Evolutionary conservation across 495 filamentous ascomycete genomes (phyloP).

Genomic region (Trichoderma erinaceum): DNA sequence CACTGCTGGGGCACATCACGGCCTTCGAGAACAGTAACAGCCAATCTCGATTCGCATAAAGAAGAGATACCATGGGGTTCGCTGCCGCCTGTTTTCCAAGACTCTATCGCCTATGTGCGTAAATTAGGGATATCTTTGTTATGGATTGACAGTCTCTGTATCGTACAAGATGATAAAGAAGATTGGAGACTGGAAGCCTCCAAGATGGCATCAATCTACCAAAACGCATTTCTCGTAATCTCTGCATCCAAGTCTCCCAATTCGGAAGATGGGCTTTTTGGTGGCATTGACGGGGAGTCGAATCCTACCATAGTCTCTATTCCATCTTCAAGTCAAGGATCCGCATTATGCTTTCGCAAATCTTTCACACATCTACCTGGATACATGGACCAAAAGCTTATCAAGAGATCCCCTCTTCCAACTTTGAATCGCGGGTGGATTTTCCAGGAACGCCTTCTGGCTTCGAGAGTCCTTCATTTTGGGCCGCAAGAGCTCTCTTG

Average conservation of each 20-base stretch:
- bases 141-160: conserved; percentile 35
- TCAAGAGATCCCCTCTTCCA: conserved; percentile 12
- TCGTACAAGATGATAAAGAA: conserved; percentile 27
- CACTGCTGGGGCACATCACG: conserved; percentile 16
- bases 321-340: conserved; percentile 14
- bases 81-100: conserved; percentile 18
- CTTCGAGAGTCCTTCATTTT: conserved; percentile 22
- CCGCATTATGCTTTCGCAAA: conserved; percentile 10
- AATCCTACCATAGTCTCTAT: conserved; percentile 15
- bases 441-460: conserved; percentile 22
- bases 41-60: background rate
- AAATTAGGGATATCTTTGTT: conserved; percentile 25
- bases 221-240: conserved; percentile 18
- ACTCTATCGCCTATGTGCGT: conserved; percentile 24
- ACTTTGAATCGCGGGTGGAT: conserved; percentile 22
- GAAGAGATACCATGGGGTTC: background rate
- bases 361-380: background rate
- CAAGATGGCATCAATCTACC: conserved; percentile 23
- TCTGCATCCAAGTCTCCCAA: conserved; percentile 15
- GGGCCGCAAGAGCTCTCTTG: conserved; percentile 20
- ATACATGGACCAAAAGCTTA: background rate
- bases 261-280: conserved; percentile 12
- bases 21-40: background rate
- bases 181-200: conserved; percentile 28
- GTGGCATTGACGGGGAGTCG: background rate